Conservation (phyloP, 805 yeast genomes). For the Sugiyamaella lignohabitans region DNA sequence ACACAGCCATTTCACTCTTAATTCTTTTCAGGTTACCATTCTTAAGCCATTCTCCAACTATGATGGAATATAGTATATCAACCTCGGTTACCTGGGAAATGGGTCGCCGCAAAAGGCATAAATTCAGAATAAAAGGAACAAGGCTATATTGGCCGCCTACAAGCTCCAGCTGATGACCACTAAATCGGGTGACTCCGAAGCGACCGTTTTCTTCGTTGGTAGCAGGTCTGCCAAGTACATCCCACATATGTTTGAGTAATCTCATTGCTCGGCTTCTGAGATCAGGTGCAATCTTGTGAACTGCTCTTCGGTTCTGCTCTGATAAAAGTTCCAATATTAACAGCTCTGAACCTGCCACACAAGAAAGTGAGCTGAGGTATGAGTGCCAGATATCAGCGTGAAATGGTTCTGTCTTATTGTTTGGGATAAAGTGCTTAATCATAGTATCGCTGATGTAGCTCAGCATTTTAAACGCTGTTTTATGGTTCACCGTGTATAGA, state of each 20-base stretch:
- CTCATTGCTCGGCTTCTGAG: conserved; percentile 53
- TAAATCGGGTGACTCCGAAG: conserved; percentile 47
- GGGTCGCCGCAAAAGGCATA: conserved; percentile 46
- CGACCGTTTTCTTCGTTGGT: conserved; percentile 30
- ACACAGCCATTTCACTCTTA: conserved; percentile 56
- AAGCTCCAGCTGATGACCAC: conserved; percentile 65
- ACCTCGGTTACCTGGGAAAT: conserved; percentile 57
- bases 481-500: conserved; percentile 32
- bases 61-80: conserved; percentile 61
- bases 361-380: conserved; percentile 38
- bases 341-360: conserved; percentile 59
- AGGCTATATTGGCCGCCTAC: conserved; percentile 48
- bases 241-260: conserved; percentile 63
- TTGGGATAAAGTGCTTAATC: conserved; percentile 48
- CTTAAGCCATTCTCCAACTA: conserved; percentile 58
- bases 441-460: conserved; percentile 43
- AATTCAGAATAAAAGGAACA: conserved; percentile 55
- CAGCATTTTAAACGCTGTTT: conserved; percentile 26
- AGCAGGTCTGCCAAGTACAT: conserved; percentile 58
- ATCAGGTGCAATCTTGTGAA: conserved; percentile 55
- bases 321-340: conserved; percentile 64
- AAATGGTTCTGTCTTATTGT: not conserved
- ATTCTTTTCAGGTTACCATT: conserved; percentile 53
- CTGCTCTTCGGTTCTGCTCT: conserved; percentile 66
- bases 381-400: conserved; percentile 53